Evolutionary conservation across 164 flowering plant species (phyloP).

Genomic region (Aristolochia fimbriata): DNA sequence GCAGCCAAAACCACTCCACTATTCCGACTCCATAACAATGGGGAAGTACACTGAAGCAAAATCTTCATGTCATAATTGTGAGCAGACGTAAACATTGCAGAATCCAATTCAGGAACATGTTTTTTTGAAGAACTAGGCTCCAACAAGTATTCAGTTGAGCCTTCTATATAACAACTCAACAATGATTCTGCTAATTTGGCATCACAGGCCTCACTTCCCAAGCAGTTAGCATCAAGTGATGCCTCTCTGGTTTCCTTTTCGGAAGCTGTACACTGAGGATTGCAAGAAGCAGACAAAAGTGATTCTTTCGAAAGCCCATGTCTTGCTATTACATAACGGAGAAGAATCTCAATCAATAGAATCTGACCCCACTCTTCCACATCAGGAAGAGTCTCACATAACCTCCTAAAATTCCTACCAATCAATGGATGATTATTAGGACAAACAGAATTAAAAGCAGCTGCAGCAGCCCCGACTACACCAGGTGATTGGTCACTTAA

Average conservation of each 20-base stretch:
- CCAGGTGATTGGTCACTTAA: slow-evolving; percentile 81
- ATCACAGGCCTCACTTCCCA: slow-evolving; percentile 6
- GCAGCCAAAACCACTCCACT: slow-evolving; percentile 98
- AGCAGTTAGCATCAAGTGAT: slow-evolving; percentile 14
- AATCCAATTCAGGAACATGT: slow-evolving; percentile 22
- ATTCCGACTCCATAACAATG: slow-evolving; percentile 92
- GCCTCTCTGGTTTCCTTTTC: slow-evolving; percentile 29
- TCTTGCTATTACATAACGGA: slow-evolving; percentile 74
- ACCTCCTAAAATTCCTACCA: slow-evolving; percentile 52
- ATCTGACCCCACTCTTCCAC: slow-evolving; percentile 99
- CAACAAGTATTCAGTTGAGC: slow-evolving; percentile 74
- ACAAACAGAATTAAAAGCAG: slow-evolving; percentile 78
- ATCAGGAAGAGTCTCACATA: slow-evolving; percentile 92
- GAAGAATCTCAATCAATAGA: slow-evolving; percentile 65
- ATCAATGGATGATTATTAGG: slow-evolving; percentile 66
- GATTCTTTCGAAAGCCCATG: slow-evolving; percentile 87
- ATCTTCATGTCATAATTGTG: slow-evolving; percentile 56
- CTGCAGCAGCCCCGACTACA: slow-evolving; percentile 97
- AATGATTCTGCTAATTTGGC: slow-evolving; percentile 41
- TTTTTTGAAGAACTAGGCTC: slow-evolving; percentile 26
- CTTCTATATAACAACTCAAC: slow-evolving; percentile 73
- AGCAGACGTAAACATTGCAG: slow-evolving; percentile 37
- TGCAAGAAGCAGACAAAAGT: slow-evolving; percentile 36
- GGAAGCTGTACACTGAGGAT: slow-evolving; percentile 15
- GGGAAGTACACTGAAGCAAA: slow-evolving; percentile 84